A percentile compares a stretch with the other conserved stretches of the same genome.
phyloP scores from a whole-genome alignment of 495 filamentous ascomycete genomes.

The Polyplosphaeria fusca region DNA sequence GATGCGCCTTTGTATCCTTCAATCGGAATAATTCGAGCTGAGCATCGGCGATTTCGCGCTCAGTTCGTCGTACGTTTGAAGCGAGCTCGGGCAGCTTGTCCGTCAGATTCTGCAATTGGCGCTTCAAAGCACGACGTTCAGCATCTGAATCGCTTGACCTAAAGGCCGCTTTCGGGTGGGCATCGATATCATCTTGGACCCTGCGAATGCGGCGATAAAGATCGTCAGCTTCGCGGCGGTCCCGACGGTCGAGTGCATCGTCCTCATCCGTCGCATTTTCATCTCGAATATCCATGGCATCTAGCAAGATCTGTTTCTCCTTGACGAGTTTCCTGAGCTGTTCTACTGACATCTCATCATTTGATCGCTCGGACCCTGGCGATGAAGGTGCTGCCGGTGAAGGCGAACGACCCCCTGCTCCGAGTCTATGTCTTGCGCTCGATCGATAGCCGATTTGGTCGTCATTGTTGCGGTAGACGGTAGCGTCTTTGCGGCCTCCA shows the following conservation, averaged over 20 bases:
- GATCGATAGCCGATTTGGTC: constrained; percentile 77
- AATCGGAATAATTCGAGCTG: constrained; percentile 91
- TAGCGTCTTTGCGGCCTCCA: constrained; percentile 78
- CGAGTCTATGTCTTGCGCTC: constrained; percentile 80
- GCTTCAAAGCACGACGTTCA: constrained; percentile 77
- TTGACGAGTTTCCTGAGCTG: constrained; percentile 90
- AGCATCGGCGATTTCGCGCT: constrained; percentile 89
- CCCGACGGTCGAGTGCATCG: constrained; percentile 82
- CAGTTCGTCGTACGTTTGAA: constrained; percentile 83
- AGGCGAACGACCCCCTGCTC: constrained; percentile 72
- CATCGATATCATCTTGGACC: constrained; percentile 96
- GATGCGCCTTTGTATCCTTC: constrained; percentile 88
- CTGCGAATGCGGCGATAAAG: constrained; percentile 87
- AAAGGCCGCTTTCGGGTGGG: constrained; percentile 75
- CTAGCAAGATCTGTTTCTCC: constrained; percentile 92
- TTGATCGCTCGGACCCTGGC: constrained; percentile 64
- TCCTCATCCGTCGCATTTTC: constrained; percentile 88
- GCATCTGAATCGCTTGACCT: constrained; percentile 75
- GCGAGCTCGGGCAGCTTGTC: constrained; percentile 90
- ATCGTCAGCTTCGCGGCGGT: constrained; percentile 89
- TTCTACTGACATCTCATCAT: constrained; percentile 79
- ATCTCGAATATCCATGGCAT: constrained; percentile 95
- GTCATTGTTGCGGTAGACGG: constrained; percentile 94
- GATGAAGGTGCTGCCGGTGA: constrained; percentile 66
- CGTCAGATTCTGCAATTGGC: constrained; percentile 81